Evolutionary conservation across 768 basidiomycete species (phyloP), one percentile per base, ranked within the genome.

Genomic region (Collybia nuda): DNA sequence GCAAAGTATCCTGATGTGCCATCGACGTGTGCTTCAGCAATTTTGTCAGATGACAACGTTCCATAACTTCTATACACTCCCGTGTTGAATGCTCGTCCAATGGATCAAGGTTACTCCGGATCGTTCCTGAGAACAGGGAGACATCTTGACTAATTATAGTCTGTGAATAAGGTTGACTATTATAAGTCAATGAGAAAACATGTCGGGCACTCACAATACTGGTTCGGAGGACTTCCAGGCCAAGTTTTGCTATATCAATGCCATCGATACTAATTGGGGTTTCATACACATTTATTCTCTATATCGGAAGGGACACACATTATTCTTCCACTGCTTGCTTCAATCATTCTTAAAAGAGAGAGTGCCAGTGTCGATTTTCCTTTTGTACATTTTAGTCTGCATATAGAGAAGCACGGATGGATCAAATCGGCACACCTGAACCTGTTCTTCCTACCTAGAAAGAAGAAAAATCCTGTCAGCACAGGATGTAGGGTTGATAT

Each of bases 131-230:
- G 60, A 90, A 90, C 3, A 92, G 68, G 0, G 85, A 80, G 1
- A 88, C 85, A 46, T 90, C 88, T 68, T 88, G 86, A 49, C 81
- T 84, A 55, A 87, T 80, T 48, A 88, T 85, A 0, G 86, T 88
- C 84, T 87, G 42, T n/a, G 8, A 29, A 12, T 40, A 6, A 9
- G 12, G 12, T 32, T 32, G 7, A 6, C 14, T 11, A 32, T 32
- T 32, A 14, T 14, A 9, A 32, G 14, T 32, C 12, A 14, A 14
- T 11, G 14, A 6, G 9, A 11, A 32, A 32, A 6, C 32, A 32
- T 32, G 7, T 32, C 14, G 2, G 32, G 9, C 9, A 44, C 77
- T 64, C 56, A 86, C 85, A 39, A 86, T 71, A n/a, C 80, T 76
- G 6, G 77, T 83, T 53, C 86, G 63, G 26, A 90, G 71, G 57